Evolutionary conservation across 768 basidiomycete genomes (phyloP).

Genomic region (Saitozyma podzolica): DNA sequence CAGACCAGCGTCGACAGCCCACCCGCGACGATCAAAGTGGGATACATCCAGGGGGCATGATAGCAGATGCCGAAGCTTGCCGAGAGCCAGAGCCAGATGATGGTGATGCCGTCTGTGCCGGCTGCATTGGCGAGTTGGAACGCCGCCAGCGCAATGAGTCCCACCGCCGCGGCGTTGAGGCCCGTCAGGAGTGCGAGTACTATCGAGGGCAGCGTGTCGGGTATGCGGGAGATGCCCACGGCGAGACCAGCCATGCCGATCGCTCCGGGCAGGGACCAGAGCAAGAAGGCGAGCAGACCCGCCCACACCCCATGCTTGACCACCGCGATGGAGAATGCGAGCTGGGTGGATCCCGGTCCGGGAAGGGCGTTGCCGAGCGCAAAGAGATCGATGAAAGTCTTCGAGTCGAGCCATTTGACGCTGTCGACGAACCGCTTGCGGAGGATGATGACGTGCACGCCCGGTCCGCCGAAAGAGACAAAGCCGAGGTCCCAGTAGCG

Average conservation of each 20-base stretch:
- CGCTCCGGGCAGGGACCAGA: slow-evolving; percentile 60
- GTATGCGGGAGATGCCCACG: slow-evolving; percentile 56
- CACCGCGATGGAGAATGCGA: slow-evolving; percentile 58
- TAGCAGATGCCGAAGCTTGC: slow-evolving; percentile 60
- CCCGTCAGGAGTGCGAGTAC: slow-evolving; percentile 61
- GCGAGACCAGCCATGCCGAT: slow-evolving; percentile 58
- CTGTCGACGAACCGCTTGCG: slow-evolving; percentile 49
- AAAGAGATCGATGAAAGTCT: slow-evolving; percentile 56
- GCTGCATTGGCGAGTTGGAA: slow-evolving; percentile 57
- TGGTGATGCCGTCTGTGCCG: slow-evolving; percentile 57
- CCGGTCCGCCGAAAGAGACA: slow-evolving; percentile 58
- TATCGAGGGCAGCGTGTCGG: slow-evolving; percentile 55
- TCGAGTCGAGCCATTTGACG: slow-evolving; percentile 46
- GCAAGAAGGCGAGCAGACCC: slow-evolving; percentile 55
- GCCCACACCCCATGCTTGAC: slow-evolving; percentile 56
- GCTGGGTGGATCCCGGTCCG: slow-evolving; percentile 58
- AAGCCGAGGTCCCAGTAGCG: slow-evolving; percentile 25
- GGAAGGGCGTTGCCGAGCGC: slow-evolving; percentile 59
- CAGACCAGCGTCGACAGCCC: slow-evolving; percentile 55
- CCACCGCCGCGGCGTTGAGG: slow-evolving; percentile 61
- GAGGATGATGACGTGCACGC: slow-evolving; percentile 59
- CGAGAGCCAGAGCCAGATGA: slow-evolving; percentile 55
- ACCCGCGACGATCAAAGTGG: slow-evolving; percentile 56
- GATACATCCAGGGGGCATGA: slow-evolving; percentile 60
- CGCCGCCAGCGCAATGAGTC: slow-evolving; percentile 60